Evolutionary conservation across 306 rosid species (phyloP), one percentile per base, ranked within the genome.

Genomic region (Trifolium pratense): DNA sequence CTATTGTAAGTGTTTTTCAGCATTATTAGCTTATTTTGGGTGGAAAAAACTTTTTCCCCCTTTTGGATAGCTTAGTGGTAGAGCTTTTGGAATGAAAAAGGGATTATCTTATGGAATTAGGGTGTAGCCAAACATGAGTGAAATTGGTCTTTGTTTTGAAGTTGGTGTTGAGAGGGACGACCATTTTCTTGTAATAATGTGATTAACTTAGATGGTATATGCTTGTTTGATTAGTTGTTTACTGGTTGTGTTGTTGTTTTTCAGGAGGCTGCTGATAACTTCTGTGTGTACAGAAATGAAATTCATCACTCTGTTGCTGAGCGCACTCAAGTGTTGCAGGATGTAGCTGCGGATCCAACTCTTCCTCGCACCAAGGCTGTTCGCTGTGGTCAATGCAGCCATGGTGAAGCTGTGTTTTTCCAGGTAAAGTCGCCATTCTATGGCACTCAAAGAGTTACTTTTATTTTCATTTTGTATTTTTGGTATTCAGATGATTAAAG

Each of bases 381-480:
- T 45, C 97, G 96, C 21, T 95, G 99, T 78, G 69, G 88, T 68
- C 87, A 85, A 63, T 95, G 99, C 84, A 88, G 88, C 75, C 99
- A 91, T 64, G 99, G 99, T 66, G 99, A 91, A 87, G 99, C 99
- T 82, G 97, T 95, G 39, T 95, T 95, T 84, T 94, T 89, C 86
- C 99, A 94, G 96, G 97, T 91, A 21, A 80, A 52, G 29, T 55
- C 36, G 25, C 36, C 37, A 49, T 69, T 43, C 6, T 13, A 43
- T 13, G 16, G 16, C 16, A 43, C 49, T 4, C n/a, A 13, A 13
- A 13, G 16, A 63, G 6, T 60, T 77, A 23, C 12, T 49, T 46
- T 43, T 14, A 31, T 53, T 65, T 37, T 71, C 40, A 10, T 61
- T 16, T 31, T 72, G 39, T 45, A 14, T 40, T 55, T 18, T 17